Evolutionary conservation across 129 eudicot genomes (phyloP).

Genomic region (Rutidosis leptorrhynchoides): DNA sequence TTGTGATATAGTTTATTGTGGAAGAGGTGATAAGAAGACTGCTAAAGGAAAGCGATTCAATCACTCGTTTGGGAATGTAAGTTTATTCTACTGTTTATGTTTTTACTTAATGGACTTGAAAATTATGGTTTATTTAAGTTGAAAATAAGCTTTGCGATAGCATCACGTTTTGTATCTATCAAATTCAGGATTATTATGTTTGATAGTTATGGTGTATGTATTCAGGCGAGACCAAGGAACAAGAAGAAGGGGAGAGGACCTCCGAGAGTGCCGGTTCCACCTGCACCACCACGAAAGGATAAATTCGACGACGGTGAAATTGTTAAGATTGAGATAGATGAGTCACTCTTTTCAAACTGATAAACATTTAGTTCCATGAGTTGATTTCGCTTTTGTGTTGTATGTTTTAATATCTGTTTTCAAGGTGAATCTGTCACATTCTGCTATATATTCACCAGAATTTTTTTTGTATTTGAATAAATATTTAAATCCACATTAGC

Average conservation of each 20-base stretch:
- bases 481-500: neutral
- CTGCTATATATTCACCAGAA: slow-evolving; percentile 1
- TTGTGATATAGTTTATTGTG: slow-evolving; percentile 58
- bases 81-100: slow-evolving; percentile 18
- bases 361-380: slow-evolving; percentile 14
- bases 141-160: too few species aligned
- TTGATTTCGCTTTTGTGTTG: slow-evolving; percentile 12
- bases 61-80: slow-evolving; percentile 89
- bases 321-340: slow-evolving; percentile 63
- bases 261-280: slow-evolving; percentile 70
- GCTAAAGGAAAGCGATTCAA: slow-evolving; percentile 87
- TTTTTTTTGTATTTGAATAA: slow-evolving; percentile 19
- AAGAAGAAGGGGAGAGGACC: slow-evolving; percentile 96
- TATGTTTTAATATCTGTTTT: slow-evolving; percentile 15
- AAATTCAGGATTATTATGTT: neutral
- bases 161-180: too few species aligned
- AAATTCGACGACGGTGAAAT: slow-evolving; percentile 59
- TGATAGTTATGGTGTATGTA: slow-evolving; percentile 6
- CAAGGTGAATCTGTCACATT: slow-evolving; percentile 15
- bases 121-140: too few species aligned
- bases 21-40: slow-evolving; percentile 93
- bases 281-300: slow-evolving; percentile 78
- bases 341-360: slow-evolving; percentile 43
- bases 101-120: too few species aligned
- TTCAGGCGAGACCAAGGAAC: slow-evolving; percentile 80